phyloP scores from a whole-genome alignment of 1,284 basidiomycete species.

The Schizophyllum commune region DNA sequence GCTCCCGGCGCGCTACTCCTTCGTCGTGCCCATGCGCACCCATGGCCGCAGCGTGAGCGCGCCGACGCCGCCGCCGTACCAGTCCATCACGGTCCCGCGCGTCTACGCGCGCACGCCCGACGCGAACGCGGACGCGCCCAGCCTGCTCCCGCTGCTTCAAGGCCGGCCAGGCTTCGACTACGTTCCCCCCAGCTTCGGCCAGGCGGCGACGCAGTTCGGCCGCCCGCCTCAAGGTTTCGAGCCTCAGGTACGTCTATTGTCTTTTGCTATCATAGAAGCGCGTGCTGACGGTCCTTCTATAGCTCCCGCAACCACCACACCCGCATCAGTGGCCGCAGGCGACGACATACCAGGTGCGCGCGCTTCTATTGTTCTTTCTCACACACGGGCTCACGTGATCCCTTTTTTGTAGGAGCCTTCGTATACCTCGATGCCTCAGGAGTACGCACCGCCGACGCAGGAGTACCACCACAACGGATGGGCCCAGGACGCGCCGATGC shows the following conservation, averaged over 20 bases:
- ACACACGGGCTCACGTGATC: not conserved
- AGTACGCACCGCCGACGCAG: not conserved
- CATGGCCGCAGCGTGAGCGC: constrained; percentile 44
- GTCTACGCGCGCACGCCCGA: constrained; percentile 28
- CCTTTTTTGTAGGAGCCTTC: not conserved
- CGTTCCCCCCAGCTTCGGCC: not conserved
- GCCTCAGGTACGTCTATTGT: no score
- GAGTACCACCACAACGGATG: not conserved
- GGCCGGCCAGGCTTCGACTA: not conserved
- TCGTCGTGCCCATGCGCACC: constrained; percentile 1
- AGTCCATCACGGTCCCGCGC: constrained; percentile 56
- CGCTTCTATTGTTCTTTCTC: not conserved
- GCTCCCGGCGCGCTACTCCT: constrained; percentile 8
- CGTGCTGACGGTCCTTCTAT: not conserved
- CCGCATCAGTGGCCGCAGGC: not conserved
- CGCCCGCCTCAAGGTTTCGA: not conserved
- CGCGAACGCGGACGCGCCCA: not conserved
- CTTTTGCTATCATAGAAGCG: not conserved
- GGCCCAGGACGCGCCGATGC: not conserved
- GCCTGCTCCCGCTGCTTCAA: not conserved
- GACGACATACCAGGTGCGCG: not conserved
- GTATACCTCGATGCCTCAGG: not conserved
- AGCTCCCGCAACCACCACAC: not conserved
- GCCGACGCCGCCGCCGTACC: constrained; percentile 48
- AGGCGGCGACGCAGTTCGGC: not conserved